Conservation (phyloP, 2,329 filamentous ascomycete genomes). For the Sclerotinia glacialis region DNA sequence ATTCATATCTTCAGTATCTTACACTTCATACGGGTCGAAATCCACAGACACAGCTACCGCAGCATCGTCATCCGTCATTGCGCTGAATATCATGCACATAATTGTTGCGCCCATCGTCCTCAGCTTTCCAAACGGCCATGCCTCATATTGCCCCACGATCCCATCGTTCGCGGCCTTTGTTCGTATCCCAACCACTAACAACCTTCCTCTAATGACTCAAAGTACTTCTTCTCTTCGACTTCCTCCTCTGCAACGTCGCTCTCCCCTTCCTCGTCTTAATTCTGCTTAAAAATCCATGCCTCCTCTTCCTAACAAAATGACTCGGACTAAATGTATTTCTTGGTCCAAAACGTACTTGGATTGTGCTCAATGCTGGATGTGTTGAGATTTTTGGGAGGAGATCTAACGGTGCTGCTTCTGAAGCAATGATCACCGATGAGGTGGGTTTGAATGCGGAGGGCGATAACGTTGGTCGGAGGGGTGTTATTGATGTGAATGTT, state of each 20-base stretch:
- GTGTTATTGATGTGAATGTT: slow-evolving; percentile 38
- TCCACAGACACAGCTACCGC: not conserved
- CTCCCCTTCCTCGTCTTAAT: slow-evolving; percentile 39
- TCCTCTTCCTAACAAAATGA: slow-evolving; percentile 41
- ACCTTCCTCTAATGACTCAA: slow-evolving; percentile 37
- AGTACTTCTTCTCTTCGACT: slow-evolving; percentile 38
- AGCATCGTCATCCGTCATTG: not conserved
- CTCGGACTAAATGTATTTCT: slow-evolving; percentile 40
- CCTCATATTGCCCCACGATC: not conserved
- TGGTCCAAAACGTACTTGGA: slow-evolving; percentile 38
- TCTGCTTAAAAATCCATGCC: slow-evolving; percentile 41
- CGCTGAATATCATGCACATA: not conserved
- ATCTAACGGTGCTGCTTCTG: slow-evolving; percentile 28
- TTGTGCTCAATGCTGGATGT: slow-evolving; percentile 36
- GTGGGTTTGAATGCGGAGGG: slow-evolving; percentile 25
- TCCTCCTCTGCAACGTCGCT: slow-evolving; percentile 36
- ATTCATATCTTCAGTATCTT: slow-evolving; percentile 15
- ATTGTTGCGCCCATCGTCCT: not conserved
- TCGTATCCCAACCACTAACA: not conserved
- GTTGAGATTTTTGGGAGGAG: slow-evolving; percentile 37
- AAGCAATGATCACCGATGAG: not conserved
- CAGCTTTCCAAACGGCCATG: not conserved
- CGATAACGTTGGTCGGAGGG: slow-evolving; percentile 34
- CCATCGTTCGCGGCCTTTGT: not conserved
- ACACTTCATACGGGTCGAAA: not conserved